Evolutionary conservation across 2,329 filamentous ascomycete genomes (phyloP).

Genomic region (Cryphonectria carpinicola): DNA sequence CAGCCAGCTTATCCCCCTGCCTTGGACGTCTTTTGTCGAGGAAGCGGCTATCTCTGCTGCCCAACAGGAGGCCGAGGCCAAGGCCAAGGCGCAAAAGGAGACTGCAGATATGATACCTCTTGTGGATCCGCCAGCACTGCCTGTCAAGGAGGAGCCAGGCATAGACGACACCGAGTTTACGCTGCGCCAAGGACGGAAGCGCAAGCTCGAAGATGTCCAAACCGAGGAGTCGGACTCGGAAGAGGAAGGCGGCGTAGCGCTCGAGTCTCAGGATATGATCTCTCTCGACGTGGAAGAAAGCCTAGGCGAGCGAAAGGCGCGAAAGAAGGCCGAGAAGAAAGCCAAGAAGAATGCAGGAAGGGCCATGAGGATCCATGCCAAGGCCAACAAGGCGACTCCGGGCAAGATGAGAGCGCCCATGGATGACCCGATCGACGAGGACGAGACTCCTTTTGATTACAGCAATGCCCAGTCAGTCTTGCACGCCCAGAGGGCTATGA

Average conservation of each 20-base stretch:
- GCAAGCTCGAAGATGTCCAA: constrained; percentile 45
- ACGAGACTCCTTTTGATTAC: constrained; percentile 43
- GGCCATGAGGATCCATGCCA: constrained; percentile 28
- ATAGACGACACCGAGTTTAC: constrained; percentile 56
- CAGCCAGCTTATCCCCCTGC: constrained; percentile 50
- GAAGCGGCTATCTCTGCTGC: constrained; percentile 34
- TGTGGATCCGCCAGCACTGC: constrained; percentile 17
- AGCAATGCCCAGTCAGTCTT: constrained; percentile 41
- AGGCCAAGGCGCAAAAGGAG: constrained; percentile 32
- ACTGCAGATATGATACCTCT: constrained; percentile 37
- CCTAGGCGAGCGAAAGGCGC: constrained; percentile 27
- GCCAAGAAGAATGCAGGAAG: constrained; percentile 27
- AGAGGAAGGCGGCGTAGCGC: constrained; percentile 8
- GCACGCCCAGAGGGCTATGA: constrained; percentile 33
- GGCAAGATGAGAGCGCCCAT: constrained; percentile 25
- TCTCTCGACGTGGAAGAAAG: constrained; percentile 27
- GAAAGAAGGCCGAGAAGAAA: constrained; percentile 31
- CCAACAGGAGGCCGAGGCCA: constrained; percentile 18
- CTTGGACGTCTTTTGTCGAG: constrained; percentile 53
- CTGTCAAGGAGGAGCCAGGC: constrained; percentile 31
- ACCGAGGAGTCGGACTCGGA: constrained; percentile 28
- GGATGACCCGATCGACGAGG: constrained; percentile 22
- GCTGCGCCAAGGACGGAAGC: constrained; percentile 57
- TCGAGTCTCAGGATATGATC: constrained; percentile 22
- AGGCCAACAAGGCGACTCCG: constrained; percentile 7